Conservation (phyloP, 1,284 basidiomycete genomes). For the Mycocalia duriaeana region DNA sequence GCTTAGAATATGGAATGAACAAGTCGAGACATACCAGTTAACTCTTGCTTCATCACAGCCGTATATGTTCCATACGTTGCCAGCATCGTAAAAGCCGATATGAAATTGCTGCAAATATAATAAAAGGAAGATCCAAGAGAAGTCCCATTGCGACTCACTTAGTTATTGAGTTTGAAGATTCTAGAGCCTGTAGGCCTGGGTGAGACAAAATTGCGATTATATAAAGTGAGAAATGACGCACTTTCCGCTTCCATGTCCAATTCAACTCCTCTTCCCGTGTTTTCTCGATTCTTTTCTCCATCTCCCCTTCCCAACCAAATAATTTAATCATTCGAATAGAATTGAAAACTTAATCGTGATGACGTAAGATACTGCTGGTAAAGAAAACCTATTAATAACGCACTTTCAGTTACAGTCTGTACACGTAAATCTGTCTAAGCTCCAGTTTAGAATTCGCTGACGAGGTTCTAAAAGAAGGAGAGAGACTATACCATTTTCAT, state of each 20-base stretch:
- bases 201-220: background rate
- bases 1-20: too few species aligned
- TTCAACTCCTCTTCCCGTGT: conserved; percentile 48
- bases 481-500: too few species aligned
- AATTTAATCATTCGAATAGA: conserved; percentile 65
- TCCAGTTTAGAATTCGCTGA: too few species aligned
- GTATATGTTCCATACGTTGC: conserved; percentile 6
- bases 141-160: background rate
- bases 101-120: background rate
- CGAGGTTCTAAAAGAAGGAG: too few species aligned
- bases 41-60: conserved; percentile 36
- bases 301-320: conserved; percentile 65
- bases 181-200: background rate
- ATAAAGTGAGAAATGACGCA: background rate
- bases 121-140: background rate
- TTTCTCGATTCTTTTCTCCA: conserved; percentile 44
- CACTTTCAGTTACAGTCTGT: conserved; percentile 40
- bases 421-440: conserved; percentile 29
- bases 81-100: background rate
- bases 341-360: conserved; percentile 32
- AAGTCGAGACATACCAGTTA: too few species aligned
- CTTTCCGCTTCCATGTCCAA: background rate
- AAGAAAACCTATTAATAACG: conserved; percentile 13
- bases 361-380: conserved; percentile 9
- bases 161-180: background rate